A percentile compares a stretch with the other conserved stretches of the same genome.
Conservation (phyloP, 1,284 basidiomycete species). For the Neonothopanus nambi region DNA sequence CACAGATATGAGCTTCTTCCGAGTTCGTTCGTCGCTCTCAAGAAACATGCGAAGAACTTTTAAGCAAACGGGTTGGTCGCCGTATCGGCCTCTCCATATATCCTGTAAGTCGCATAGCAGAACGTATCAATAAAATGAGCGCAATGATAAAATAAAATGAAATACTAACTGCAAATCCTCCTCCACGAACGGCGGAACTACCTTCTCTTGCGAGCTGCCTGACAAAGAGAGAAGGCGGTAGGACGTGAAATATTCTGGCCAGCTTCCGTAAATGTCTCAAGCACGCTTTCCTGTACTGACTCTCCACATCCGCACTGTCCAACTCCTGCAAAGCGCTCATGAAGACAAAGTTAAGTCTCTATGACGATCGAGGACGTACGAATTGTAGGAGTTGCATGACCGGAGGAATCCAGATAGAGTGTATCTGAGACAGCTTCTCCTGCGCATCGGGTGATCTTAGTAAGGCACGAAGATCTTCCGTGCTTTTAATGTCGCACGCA, state of each 20-base stretch:
- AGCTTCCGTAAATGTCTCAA: constrained; percentile 3
- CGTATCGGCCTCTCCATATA: constrained; percentile 8
- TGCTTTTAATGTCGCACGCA: background rate
- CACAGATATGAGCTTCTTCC: background rate
- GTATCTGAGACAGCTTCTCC: background rate
- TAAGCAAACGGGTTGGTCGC: background rate
- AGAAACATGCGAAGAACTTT: constrained; percentile 11
- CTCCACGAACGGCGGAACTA: constrained; percentile 12
- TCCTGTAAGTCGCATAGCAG: background rate
- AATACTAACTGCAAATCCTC: constrained; percentile 30
- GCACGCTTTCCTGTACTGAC: background rate
- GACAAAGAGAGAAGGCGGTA: background rate
- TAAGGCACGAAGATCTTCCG: background rate
- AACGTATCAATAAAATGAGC: background rate
- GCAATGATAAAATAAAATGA: constrained; percentile 17
- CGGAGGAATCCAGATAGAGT: background rate
- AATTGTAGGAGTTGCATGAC: constrained; percentile 4
- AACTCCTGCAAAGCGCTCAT: background rate
- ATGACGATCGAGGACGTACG: background rate
- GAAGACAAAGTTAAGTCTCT: background rate
- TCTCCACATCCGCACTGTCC: background rate
- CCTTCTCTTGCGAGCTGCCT: background rate
- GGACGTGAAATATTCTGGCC: background rate
- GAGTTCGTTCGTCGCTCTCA: background rate
- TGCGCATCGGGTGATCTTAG: background rate